Evolutionary conservation across 371 early-diverging fungal genomes (phyloP), one percentile per base, ranked within the genome.

Genomic region (Choanephora cucurbitarum): DNA sequence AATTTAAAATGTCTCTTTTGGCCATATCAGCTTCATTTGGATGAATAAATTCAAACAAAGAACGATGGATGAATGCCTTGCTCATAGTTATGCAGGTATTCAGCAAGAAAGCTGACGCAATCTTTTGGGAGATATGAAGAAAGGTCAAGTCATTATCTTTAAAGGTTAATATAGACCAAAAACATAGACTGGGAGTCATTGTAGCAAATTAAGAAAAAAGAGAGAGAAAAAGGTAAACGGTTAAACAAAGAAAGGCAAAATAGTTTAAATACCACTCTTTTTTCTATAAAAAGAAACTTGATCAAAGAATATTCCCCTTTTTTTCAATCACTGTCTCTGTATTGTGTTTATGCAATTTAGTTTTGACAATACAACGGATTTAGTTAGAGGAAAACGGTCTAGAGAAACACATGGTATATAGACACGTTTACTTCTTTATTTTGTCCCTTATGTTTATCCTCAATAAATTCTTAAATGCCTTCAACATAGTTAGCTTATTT

Each of bases 1-100:
- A 85, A 22, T 67, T 71, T 17, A 71, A 66, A 28, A 85, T 57
- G 49, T 85, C 85, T 41, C 60, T 58, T 44, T 73, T 68, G 14
- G 85, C 85, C 8, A 76, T 58, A 46, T 67, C 72, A 13, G 69
- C 59, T 57, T 85, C 85, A 39, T 74, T 79, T n/a, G 82, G 83
- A 60, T 83, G 85, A 49, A 85, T 77, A 47, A 81, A 77, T 40
- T 83, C 82, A 32, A 79, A 78, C 51, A 85, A 66, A 11, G 81
- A 77, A 24, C 64, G 58, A 44, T 80, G 63, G 2, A 82, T 49
- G 32, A 83, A 49, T 42, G 70, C 55, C 8, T 75, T 69, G 33
- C 69, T 50, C 37, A 79, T 66, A 17, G 69, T 62, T 19, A 67
- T 56, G 17, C 55, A 60, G n/a, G 60, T 58, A 10, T 34, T 39